Percentiles rank a stretch among this genome's conserved stretches.
Evolutionary conservation across 495 filamentous ascomycete species (phyloP).

Genomic region (Trichoderma orchidacearum): DNA sequence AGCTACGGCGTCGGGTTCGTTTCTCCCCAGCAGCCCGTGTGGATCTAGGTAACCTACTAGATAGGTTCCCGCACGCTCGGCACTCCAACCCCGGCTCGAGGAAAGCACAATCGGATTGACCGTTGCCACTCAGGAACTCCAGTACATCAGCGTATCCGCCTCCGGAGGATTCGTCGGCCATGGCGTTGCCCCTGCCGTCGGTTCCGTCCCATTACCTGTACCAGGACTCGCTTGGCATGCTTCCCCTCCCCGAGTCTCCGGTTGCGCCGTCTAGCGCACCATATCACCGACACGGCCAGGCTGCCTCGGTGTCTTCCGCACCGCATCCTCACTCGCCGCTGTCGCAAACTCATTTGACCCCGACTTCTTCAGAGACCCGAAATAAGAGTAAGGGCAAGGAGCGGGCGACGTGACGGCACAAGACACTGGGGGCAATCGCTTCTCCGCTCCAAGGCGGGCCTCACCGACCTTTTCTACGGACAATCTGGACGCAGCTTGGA

Average conservation of each 20-base stretch:
- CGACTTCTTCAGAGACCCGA: conserved; percentile 4
- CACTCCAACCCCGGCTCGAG: conserved; percentile 4
- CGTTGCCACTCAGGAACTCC: conserved; percentile 31
- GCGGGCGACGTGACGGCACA: conserved; percentile 1
- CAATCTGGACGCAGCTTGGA: conserved; percentile 6
- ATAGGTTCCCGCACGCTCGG: conserved; percentile 18
- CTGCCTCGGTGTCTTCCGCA: conserved; percentile 13
- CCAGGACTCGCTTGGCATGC: conserved; percentile 18
- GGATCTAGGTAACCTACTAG: conserved; percentile 29
- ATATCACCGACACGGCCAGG: conserved; percentile 15
- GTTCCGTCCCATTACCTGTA: conserved; percentile 19
- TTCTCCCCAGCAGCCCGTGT: conserved; percentile 38
- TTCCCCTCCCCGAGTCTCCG: conserved; percentile 21
- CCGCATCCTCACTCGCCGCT: conserved; percentile 2
- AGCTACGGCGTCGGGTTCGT: conserved; percentile 42
- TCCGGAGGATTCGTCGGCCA: conserved; percentile 15
- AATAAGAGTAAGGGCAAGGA: conserved; percentile 14
- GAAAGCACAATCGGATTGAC: conserved; percentile 30
- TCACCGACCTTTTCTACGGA: conserved; percentile 2
- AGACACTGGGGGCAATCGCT: background rate
- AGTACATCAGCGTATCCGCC: conserved; percentile 20
- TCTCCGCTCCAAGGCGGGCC: background rate
- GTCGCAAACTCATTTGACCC: background rate
- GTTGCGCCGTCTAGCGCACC: conserved; percentile 10
- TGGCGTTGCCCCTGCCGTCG: conserved; percentile 9